These are phyloP conservation scores for Colletotrichum sp. DNA, from an alignment of 2,329 filamentous ascomycete genomes.

Conservation along the genomic window DNA sequence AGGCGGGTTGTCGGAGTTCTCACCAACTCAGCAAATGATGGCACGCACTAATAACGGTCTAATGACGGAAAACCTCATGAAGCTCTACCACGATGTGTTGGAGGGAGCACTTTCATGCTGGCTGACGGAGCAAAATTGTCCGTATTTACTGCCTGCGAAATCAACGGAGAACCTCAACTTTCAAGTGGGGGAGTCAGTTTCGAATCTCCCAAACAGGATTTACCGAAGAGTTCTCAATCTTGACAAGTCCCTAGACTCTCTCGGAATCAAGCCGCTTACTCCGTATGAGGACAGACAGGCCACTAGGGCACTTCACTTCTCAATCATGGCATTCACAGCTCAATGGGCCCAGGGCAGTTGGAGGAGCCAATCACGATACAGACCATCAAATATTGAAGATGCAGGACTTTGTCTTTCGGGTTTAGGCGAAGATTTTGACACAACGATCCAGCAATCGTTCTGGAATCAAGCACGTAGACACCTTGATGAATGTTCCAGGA, in stretches of 20 bases:
- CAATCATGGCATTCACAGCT: constrained; percentile 58
- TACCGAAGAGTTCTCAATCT: constrained; percentile 53
- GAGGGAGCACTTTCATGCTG: constrained; percentile 59
- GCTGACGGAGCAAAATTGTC: constrained; percentile 58
- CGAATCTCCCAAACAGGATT: constrained; percentile 44
- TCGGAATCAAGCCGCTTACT: constrained; percentile 44
- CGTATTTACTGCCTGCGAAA: constrained; percentile 36
- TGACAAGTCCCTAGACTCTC: constrained; percentile 46
- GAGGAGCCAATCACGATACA: constrained; percentile 16
- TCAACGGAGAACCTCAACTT: neutral
- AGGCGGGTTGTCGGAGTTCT: constrained; percentile 14
- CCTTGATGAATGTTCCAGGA: constrained; percentile 36
- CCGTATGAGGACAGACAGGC: constrained; percentile 46
- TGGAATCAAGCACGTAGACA: constrained; percentile 43
- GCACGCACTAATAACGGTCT: constrained; percentile 34
- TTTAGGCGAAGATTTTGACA: constrained; percentile 39
- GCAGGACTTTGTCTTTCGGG: neutral
- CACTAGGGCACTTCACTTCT: constrained; percentile 49
- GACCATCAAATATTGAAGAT: neutral
- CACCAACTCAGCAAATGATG: constrained; percentile 27
- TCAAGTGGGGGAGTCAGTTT: constrained; percentile 38
- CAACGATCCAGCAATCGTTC: constrained; percentile 37
- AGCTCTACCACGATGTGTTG: constrained; percentile 59
- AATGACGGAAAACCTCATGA: constrained; percentile 48
- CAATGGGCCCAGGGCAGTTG: constrained; percentile 51